These are phyloP conservation scores for Ceratobasidium sp. DNA, from an alignment of 1,284 basidiomycete species.

Conservation along the genomic window DNA sequence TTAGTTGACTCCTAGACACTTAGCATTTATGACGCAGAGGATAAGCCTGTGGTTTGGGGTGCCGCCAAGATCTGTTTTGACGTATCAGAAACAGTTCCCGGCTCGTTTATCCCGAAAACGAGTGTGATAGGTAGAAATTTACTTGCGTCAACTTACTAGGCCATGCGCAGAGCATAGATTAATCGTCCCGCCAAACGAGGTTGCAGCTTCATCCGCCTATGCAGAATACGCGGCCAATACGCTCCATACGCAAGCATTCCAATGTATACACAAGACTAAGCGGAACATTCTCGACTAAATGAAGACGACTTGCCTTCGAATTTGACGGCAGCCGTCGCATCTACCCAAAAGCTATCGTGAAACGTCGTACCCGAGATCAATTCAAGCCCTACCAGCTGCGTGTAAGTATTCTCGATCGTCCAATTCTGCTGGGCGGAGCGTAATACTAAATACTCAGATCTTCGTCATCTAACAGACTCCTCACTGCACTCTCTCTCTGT, in stretches of 20 bases:
- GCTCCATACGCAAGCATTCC: constrained; percentile 2
- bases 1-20: constrained; percentile 28
- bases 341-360: constrained; percentile 1
- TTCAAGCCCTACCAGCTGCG: not conserved
- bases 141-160: not conserved
- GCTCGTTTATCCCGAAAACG: constrained; percentile 28
- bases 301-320: too few species aligned
- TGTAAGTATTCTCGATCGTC: not conserved
- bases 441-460: constrained; percentile 3
- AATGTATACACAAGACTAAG: not conserved
- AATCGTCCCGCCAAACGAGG: not conserved
- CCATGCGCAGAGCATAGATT: constrained; percentile 8
- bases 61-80: constrained; percentile 20
- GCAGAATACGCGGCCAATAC: constrained; percentile 6
- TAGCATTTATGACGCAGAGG: constrained; percentile 14
- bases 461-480: not conserved
- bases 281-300: not conserved
- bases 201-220: not conserved
- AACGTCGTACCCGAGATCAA: not conserved
- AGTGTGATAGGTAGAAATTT: not conserved
- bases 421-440: not conserved
- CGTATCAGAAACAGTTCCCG: constrained; percentile 39
- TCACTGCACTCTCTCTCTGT: constrained; percentile 1
- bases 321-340: constrained; percentile 3
- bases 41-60: constrained; percentile 17